Percentiles rank a stretch among this genome's conserved stretches.
Conservation (phyloP, 805 yeast species). For the Candida anglica region DNA sequence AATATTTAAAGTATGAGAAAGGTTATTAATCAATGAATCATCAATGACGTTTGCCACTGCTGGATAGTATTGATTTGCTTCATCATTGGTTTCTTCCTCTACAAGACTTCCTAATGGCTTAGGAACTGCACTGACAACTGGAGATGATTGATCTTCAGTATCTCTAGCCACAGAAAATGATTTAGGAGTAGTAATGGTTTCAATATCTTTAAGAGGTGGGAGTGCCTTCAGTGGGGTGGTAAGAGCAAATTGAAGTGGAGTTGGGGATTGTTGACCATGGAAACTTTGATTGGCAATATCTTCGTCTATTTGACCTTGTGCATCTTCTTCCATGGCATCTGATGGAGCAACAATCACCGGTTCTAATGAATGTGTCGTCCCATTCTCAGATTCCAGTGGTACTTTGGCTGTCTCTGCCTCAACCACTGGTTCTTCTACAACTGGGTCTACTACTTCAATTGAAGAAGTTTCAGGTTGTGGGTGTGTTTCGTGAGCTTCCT, state of each 20-base stretch:
- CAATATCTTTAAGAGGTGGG: conserved; percentile 42
- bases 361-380: background rate
- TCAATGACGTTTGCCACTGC: background rate
- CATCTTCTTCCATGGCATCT: background rate
- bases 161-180: conserved; percentile 39
- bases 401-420: background rate
- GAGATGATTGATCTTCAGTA: conserved; percentile 5
- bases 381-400: background rate
- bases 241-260: conserved; percentile 17
- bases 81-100: background rate
- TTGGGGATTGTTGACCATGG: conserved; percentile 3
- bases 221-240: conserved; percentile 37
- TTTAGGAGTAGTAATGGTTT: conserved; percentile 37
- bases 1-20: background rate
- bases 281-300: background rate
- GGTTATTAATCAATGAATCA: background rate
- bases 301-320: background rate
- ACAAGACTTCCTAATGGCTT: background rate
- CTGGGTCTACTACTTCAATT: conserved; percentile 5
- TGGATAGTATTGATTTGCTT: background rate
- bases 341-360: background rate
- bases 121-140: background rate
- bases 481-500: conserved; percentile 3
- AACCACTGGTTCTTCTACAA: conserved; percentile 7
- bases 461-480: background rate